Evolutionary conservation across 805 yeast species (phyloP), one percentile per base, ranked within the genome.

Genomic region (Lachancea waltii): DNA sequence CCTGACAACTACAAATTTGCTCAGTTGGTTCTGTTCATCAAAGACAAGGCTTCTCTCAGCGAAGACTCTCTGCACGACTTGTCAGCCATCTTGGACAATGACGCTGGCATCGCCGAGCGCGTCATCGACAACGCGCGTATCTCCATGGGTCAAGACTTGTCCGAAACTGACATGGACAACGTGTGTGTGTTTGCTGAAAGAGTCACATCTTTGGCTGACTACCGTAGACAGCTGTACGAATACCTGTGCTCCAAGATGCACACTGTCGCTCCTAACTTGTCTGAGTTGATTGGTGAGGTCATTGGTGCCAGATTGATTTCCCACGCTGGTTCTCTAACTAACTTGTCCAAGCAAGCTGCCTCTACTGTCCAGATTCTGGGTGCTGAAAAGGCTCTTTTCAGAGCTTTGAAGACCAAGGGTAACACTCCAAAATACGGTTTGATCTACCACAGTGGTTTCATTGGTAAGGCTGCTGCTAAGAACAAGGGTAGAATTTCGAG

Each of bases 401-500:
- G 96, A 69, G 97, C 97, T 47, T 77, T 87, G 64, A 87, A 87
- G 73, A 89, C 96, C 48, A 87, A 87, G 69, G 95, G 95, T 64
- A 85, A 89, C 70, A 87, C 97, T 51, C 97, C 97, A 52, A 87
- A 87, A 65, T 87, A 87, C 65, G 97, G 97, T 59, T 77, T 87
- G 62, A 85, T 87, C 57, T 87, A 89, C 73, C 95, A 89, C 70
- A 85, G 96, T 32, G 83, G 95, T 22, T 86, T 86, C 66, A 86
- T 87, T 56, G 95, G 95, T 54, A 82, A 78, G 66, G 98, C 98
- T 44, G 72, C 87, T 47, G 81, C 94, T 50, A 92, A 92, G 73
- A 92, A 92, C 74, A 92, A 92, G 79, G 98, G 98, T 68, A 83
- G 97, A 76, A 92, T 92, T 53, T 90, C 98, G 35, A 83, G 98